Percentiles rank a stretch among this genome's conserved stretches.
These are phyloP conservation scores for Dorcoceras hygrometricum DNA, from an alignment of 257 asterid species.

Conservation along the genomic window DNA sequence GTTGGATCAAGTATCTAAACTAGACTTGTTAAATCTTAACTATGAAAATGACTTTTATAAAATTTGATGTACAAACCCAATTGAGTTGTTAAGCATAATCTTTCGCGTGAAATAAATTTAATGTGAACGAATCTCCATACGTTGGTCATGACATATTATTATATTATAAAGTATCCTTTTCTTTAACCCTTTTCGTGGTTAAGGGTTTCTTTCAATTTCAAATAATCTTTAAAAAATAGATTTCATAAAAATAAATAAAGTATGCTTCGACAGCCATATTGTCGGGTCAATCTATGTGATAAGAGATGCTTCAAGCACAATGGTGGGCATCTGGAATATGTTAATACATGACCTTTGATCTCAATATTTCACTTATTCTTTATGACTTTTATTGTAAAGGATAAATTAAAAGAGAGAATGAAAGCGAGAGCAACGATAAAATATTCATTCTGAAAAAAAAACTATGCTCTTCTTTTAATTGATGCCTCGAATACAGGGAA, in stretches of 20 bases:
- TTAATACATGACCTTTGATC: too few species aligned
- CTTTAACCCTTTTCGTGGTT: neutral
- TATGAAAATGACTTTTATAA: too few species aligned
- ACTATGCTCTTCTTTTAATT: neutral
- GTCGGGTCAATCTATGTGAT: neutral
- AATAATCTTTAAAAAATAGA: neutral
- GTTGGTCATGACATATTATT: neutral
- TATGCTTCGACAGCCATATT: neutral
- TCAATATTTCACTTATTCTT: neutral
- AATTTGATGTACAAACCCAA: neutral
- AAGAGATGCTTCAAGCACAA: conserved; percentile 12
- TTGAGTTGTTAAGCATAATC: conserved; percentile 9
- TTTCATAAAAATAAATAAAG: too few species aligned
- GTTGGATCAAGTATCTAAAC: too few species aligned
- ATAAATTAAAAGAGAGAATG: neutral
- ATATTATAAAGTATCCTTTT: neutral
- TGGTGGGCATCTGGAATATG: conserved; percentile 23
- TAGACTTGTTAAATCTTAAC: too few species aligned
- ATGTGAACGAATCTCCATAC: neutral
- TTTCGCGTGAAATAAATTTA: neutral
- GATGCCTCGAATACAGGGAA: neutral
- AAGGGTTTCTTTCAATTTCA: neutral
- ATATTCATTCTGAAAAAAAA: neutral
- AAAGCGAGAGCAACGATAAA: neutral
- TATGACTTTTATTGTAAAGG: neutral